Evolutionary conservation across 768 basidiomycete species (phyloP).

Genomic region (Pisolithus microcarpus): DNA sequence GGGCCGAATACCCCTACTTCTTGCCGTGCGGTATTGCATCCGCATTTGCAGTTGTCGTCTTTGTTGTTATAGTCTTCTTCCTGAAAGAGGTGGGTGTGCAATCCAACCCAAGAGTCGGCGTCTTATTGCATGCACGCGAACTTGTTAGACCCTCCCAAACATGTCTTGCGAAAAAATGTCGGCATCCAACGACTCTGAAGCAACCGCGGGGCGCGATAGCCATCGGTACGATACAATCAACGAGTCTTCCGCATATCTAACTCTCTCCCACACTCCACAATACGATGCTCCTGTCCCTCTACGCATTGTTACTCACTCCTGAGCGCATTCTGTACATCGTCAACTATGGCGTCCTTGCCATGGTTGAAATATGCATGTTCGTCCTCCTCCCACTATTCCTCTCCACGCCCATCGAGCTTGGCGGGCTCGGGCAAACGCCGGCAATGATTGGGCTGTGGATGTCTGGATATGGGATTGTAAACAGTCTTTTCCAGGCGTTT

Average conservation of each 20-base stretch:
- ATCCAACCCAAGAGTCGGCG: not conserved
- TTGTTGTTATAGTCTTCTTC: constrained; percentile 32
- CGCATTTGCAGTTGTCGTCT: constrained; percentile 40
- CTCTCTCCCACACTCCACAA: not conserved
- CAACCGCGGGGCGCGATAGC: not conserved
- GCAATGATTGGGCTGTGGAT: constrained; percentile 34
- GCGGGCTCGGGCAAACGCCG: constrained; percentile 32
- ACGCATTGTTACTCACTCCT: constrained; percentile 27
- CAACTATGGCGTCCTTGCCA: constrained; percentile 27
- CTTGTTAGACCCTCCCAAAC: not conserved
- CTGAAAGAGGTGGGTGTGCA: constrained; percentile 43
- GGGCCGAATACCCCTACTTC: constrained; percentile 51
- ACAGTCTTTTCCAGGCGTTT: constrained; percentile 33
- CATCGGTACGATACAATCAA: not conserved
- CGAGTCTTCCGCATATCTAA: not conserved
- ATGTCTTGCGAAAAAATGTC: not conserved
- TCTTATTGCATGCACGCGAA: not conserved
- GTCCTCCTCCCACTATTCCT: constrained; percentile 35
- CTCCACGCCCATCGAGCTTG: constrained; percentile 31
- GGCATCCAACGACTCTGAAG: not conserved
- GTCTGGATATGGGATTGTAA: constrained; percentile 29
- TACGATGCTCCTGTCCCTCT: constrained; percentile 34
- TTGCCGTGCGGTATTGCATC: constrained; percentile 58
- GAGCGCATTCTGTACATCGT: constrained; percentile 28
- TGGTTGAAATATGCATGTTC: constrained; percentile 33